Evolutionary conservation across 495 filamentous ascomycete species (phyloP), one percentile per base, ranked within the genome.

Genomic region (Lasiosphaeria miniovina): DNA sequence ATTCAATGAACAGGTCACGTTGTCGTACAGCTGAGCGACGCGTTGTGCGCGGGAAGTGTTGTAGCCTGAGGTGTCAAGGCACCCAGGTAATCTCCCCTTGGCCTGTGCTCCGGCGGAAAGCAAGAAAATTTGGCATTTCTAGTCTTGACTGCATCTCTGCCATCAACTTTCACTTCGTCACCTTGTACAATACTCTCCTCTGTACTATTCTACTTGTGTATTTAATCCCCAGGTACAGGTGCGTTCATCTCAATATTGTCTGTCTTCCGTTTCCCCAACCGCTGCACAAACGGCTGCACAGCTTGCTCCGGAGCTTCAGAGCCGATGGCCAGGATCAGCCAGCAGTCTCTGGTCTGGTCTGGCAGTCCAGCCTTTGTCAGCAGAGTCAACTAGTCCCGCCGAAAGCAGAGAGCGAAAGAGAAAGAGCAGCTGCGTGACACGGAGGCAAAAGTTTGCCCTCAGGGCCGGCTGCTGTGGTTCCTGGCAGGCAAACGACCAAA

Each of bases 151-250:
- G 9, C 51, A 50, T 46, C 36, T 35, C 31, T 36, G 35, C 35
- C 40, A 43, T 24, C 32, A 14, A 6, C 4, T 57, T 58, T 36
- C 12, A 14, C 63, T 45, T 49, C 59, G 40, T 59, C 57, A 3
- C 34, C 55, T 66, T 62, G 33, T 53, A 49, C 43, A 63, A 57
- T 66, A 63, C 61, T 49, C 61, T 65, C 15, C 52, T 34, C 45
- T 65, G 61, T 68, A 58, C 41, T 55, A 49, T 63, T 56, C 15
- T 36, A 48, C 43, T 31, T 53, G n/a, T 53, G 31, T 56, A 43
- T 56, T 32, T 38, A 48, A 56, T 56, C 15, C 14, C 12, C 35
- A n/a, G 32, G 4, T 31, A 40, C 49, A 59, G 48, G 61, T 63
- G 35, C 57, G 61, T 63, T n/a, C 24, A 24, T 24, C 24, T 24